Evolutionary conservation across 2,329 filamentous ascomycete genomes (phyloP).

Genomic region (Colletotrichum siamense): DNA sequence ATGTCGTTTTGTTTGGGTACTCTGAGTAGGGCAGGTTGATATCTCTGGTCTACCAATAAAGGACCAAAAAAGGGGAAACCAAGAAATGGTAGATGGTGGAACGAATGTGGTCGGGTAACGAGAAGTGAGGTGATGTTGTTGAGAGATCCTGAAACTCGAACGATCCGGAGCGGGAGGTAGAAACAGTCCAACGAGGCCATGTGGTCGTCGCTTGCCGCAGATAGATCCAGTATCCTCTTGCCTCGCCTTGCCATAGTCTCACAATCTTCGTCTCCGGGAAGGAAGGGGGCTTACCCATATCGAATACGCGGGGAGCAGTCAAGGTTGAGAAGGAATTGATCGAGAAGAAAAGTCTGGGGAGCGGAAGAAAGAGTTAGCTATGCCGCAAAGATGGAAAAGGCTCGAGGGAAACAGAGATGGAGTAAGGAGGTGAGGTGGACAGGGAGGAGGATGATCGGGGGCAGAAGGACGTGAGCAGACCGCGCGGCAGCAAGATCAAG

Average conservation of each 20-base stretch:
- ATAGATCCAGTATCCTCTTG: conserved; percentile 5
- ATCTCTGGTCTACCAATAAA: conserved; percentile 34
- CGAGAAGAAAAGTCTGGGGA: conserved; percentile 29
- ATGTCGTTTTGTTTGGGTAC: conserved; percentile 28
- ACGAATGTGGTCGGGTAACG: conserved; percentile 41
- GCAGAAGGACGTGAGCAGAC: conserved; percentile 2
- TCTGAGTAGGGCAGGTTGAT: conserved; percentile 33
- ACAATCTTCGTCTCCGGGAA: conserved; percentile 16
- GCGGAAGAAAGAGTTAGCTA: conserved; percentile 29
- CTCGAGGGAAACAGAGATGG: background rate
- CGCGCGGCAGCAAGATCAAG: background rate
- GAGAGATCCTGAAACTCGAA: conserved; percentile 28
- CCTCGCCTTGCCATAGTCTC: conserved; percentile 22
- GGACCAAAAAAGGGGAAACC: conserved; percentile 39
- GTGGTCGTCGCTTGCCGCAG: background rate
- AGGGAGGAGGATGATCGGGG: conserved; percentile 1
- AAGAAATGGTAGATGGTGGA: conserved; percentile 54
- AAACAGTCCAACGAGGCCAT: background rate
- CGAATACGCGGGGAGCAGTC: conserved; percentile 36
- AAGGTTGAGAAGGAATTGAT: conserved; percentile 26
- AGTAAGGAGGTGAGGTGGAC: background rate
- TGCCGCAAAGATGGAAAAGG: background rate
- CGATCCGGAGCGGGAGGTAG: conserved; percentile 15
- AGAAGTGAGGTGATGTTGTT: conserved; percentile 26
- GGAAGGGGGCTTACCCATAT: conserved; percentile 52